Evolutionary conservation across 2,329 filamentous ascomycete genomes (phyloP).

Genomic region (Didymella segeticola): DNA sequence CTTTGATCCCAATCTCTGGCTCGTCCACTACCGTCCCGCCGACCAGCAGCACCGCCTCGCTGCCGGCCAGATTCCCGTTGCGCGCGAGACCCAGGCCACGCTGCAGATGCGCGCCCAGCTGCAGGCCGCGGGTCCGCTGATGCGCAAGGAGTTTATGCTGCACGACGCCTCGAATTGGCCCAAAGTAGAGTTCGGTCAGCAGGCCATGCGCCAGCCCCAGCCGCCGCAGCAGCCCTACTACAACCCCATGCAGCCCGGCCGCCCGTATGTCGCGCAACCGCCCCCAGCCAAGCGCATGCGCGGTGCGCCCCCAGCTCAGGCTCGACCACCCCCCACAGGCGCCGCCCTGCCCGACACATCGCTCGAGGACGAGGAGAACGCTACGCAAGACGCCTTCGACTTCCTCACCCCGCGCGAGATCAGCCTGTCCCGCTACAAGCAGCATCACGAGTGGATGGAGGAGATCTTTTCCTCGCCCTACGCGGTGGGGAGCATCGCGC

Average conservation of each 20-base stretch:
- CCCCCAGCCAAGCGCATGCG: slow-evolving; percentile 57
- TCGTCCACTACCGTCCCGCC: slow-evolving; percentile 85
- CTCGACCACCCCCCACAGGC: slow-evolving; percentile 50
- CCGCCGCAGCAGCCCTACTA: slow-evolving; percentile 41
- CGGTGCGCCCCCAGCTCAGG: slow-evolving; percentile 49
- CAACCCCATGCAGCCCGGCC: slow-evolving; percentile 46
- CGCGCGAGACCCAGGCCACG: slow-evolving; percentile 64
- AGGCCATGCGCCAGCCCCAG: slow-evolving; percentile 31
- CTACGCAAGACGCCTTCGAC: slow-evolving; percentile 86
- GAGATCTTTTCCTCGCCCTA: slow-evolving; percentile 94
- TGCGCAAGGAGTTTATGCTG: slow-evolving; percentile 95
- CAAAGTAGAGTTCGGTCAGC: slow-evolving; percentile 72
- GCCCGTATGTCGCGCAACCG: slow-evolving; percentile 47
- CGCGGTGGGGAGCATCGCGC: slow-evolving; percentile 81
- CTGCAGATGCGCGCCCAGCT: slow-evolving; percentile 68
- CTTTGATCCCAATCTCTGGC: slow-evolving; percentile 83
- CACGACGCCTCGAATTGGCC: slow-evolving; percentile 91
- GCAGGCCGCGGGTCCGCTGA: slow-evolving; percentile 73
- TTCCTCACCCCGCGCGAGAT: slow-evolving; percentile 88
- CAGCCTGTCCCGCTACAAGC: slow-evolving; percentile 83
- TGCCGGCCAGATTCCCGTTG: slow-evolving; percentile 68
- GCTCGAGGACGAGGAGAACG: slow-evolving; percentile 89
- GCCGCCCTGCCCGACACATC: slow-evolving; percentile 50
- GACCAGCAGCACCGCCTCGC: slow-evolving; percentile 78
- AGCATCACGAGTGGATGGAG: slow-evolving; percentile 99